These are phyloP conservation scores for Yamadazyma atlantica DNA, from an alignment of 1,139 yeast genomes.

Conservation along the genomic window DNA sequence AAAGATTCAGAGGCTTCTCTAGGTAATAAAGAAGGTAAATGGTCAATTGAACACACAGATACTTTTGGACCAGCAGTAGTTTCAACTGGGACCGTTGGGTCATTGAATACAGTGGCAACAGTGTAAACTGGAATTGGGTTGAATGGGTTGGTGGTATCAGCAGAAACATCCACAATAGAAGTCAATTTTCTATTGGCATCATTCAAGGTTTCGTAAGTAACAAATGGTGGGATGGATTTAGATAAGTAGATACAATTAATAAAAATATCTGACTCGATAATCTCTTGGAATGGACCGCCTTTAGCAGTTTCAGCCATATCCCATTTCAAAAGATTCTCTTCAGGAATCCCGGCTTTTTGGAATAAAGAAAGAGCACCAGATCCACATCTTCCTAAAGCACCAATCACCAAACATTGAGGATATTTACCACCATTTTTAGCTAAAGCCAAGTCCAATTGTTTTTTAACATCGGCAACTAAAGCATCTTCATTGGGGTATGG, in stretches of 20 bases:
- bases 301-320: conserved; percentile 94
- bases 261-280: conserved; percentile 82
- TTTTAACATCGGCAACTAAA: conserved; percentile 68
- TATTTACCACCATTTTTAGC: conserved; percentile 58
- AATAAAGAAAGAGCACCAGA: conserved; percentile 93
- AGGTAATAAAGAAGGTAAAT: conserved; percentile 90
- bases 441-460: conserved; percentile 59
- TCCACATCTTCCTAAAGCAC: conserved; percentile 98
- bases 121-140: conserved; percentile 94
- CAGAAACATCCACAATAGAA: conserved; percentile 95
- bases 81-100: conserved; percentile 85
- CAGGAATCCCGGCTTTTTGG: conserved; percentile 85
- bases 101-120: conserved; percentile 83
- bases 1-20: conserved; percentile 95
- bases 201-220: conserved; percentile 68
- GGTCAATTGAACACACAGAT: conserved; percentile 95
- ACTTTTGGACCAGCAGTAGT: conserved; percentile 79
- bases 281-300: conserved; percentile 97
- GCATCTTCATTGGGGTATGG: conserved; percentile 82
- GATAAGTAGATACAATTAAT: conserved; percentile 95
- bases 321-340: conserved; percentile 83
- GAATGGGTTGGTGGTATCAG: conserved; percentile 97
- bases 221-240: conserved; percentile 89
- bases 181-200: conserved; percentile 68
- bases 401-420: conserved; percentile 86